Percentiles rank a stretch among this genome's conserved stretches.
These are phyloP conservation scores for Yarrowia phangngaensis DNA, from an alignment of 805 yeast species.

Conservation along the genomic window DNA sequence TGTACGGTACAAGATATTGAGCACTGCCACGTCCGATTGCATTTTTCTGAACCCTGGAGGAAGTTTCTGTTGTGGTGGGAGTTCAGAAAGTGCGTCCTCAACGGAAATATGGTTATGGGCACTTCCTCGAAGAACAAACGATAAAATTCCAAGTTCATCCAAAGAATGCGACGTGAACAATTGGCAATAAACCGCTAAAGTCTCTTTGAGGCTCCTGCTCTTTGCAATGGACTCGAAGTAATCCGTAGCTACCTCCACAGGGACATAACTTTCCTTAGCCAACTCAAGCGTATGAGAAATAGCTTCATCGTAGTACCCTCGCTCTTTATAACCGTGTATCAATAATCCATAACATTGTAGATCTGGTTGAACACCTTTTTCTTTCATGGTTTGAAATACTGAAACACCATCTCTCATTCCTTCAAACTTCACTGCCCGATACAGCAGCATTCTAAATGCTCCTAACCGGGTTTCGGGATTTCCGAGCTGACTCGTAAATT, in stretches of 20 bases:
- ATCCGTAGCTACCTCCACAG: conserved; percentile 4
- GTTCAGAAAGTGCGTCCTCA: neutral
- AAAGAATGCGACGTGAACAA: conserved; percentile 5
- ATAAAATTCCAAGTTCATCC: conserved; percentile 8
- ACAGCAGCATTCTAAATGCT: conserved; percentile 18
- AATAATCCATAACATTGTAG: conserved; percentile 2
- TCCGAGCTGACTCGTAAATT: neutral
- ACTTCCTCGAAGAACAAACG: conserved; percentile 13
- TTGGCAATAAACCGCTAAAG: conserved; percentile 4
- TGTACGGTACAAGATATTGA: conserved; percentile 17
- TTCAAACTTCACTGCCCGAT: conserved; percentile 23
- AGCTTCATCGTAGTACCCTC: conserved; percentile 24
- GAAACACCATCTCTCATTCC: conserved; percentile 16
- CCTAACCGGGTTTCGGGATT: neutral
- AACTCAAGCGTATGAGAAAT: conserved; percentile 1
- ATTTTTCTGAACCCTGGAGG: neutral
- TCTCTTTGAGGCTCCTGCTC: neutral
- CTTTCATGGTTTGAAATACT: conserved; percentile 11
- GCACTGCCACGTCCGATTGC: conserved; percentile 1
- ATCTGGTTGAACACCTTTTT: conserved; percentile 2
- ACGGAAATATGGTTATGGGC: neutral
- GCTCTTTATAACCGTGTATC: conserved; percentile 26
- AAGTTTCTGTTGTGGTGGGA: neutral
- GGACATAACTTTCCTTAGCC: neutral
- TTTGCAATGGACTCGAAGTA: conserved; percentile 17